These are phyloP conservation scores for Fusarium sp. DNA, from an alignment of 2,329 filamentous ascomycete genomes.

Conservation along the genomic window DNA sequence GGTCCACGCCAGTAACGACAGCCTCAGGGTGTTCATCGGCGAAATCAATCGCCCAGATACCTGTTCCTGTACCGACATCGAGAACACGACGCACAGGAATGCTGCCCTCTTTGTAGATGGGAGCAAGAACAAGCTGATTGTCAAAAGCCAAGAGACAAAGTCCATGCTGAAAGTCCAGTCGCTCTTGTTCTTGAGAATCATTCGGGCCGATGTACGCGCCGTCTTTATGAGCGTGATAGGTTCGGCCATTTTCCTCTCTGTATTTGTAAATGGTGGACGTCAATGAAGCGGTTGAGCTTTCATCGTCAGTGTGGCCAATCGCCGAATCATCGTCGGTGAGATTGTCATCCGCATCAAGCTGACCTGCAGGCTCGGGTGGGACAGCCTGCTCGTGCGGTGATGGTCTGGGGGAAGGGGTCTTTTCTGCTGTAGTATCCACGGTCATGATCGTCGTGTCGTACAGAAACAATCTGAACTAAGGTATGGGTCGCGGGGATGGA, in stretches of 20 bases:
- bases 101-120: background rate
- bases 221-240: slow-evolving; percentile 46
- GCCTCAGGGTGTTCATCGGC: slow-evolving; percentile 34
- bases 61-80: slow-evolving; percentile 44
- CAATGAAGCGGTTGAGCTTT: slow-evolving; percentile 35
- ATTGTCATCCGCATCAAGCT: slow-evolving; percentile 11
- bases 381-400: background rate
- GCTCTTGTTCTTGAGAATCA: slow-evolving; percentile 21
- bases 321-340: slow-evolving; percentile 13
- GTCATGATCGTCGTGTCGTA: background rate
- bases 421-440: background rate
- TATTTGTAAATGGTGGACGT: slow-evolving; percentile 35
- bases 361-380: slow-evolving; percentile 3
- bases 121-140: slow-evolving; percentile 38
- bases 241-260: slow-evolving; percentile 44
- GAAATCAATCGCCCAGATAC: slow-evolving; percentile 46
- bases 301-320: background rate
- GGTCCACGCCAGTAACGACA: slow-evolving; percentile 32
- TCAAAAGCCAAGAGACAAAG: slow-evolving; percentile 46
- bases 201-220: slow-evolving; percentile 24
- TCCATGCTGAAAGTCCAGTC: slow-evolving; percentile 37
- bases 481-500: background rate
- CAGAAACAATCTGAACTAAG: background rate
- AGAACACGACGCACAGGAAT: slow-evolving; percentile 31
- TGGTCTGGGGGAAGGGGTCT: background rate